These are phyloP conservation scores for Thalia dealbata DNA, from an alignment of 176 grass and related monocot species.

Conservation along the genomic window DNA sequence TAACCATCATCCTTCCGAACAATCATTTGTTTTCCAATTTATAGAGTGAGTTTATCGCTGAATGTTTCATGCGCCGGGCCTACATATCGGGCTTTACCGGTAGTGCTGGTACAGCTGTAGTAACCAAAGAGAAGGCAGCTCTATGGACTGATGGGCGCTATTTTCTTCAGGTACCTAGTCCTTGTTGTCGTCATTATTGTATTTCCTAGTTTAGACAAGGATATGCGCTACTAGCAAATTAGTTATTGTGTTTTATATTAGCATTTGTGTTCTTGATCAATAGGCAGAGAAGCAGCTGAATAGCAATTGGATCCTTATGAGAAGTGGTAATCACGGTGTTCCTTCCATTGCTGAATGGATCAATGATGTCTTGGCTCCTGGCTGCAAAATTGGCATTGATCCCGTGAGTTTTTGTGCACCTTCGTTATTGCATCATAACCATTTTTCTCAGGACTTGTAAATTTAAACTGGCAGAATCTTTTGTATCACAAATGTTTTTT, in stretches of 20 bases:
- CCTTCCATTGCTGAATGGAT: conserved; percentile 83
- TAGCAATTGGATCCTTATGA: conserved; percentile 70
- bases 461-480: no score
- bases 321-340: conserved; percentile 74
- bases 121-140: conserved; percentile 80
- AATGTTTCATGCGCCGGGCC: conserved; percentile 77
- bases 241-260: neutral
- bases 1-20: neutral
- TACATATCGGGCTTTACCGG: conserved; percentile 84
- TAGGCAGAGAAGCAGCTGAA: conserved; percentile 82
- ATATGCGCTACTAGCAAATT: neutral
- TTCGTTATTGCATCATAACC: neutral
- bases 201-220: neutral
- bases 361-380: conserved; percentile 73
- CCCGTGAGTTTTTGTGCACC: conserved; percentile 49
- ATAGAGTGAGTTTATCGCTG: conserved; percentile 88
- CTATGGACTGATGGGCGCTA: conserved; percentile 98
- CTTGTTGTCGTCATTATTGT: neutral
- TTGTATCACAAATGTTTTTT: no score
- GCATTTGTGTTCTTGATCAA: conserved; percentile 15
- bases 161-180: conserved; percentile 69
- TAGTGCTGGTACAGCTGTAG: conserved; percentile 89
- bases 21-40: neutral
- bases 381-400: conserved; percentile 82
- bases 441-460: neutral